Conservation (phyloP, 257 asterid species). For the Fraxinus anomala region DNA sequence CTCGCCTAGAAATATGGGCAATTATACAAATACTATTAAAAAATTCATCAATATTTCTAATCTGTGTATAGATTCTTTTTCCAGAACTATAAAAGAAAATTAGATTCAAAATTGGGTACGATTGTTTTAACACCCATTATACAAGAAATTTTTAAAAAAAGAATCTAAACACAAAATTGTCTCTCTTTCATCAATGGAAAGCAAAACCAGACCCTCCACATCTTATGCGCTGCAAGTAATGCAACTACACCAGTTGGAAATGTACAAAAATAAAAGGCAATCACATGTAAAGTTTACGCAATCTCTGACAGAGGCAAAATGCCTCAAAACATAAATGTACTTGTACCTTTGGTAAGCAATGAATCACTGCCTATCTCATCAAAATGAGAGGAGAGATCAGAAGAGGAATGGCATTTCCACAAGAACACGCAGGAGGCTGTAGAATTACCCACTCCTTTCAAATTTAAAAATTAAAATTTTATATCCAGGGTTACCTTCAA, state of each 20-base stretch:
- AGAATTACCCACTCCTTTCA: no score
- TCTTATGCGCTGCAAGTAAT: background rate
- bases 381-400: background rate
- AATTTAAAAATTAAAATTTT: no score
- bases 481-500: background rate
- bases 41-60: constrained; percentile 9
- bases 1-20: constrained; percentile 56
- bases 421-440: background rate
- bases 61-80: background rate
- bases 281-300: background rate
- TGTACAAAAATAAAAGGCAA: background rate
- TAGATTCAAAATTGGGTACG: background rate
- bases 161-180: background rate
- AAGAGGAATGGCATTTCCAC: background rate
- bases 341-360: background rate
- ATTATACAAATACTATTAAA: constrained; percentile 15
- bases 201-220: background rate
- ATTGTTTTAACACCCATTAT: background rate
- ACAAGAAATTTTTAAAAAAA: no score
- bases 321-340: background rate
- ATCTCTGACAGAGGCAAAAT: background rate
- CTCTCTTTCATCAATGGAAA: background rate
- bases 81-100: background rate
- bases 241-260: background rate
- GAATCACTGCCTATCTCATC: background rate